Base-by-base conservation (phyloP, 1,284 basidiomycete genomes). In the Malassezia slooffiae region DNA sequence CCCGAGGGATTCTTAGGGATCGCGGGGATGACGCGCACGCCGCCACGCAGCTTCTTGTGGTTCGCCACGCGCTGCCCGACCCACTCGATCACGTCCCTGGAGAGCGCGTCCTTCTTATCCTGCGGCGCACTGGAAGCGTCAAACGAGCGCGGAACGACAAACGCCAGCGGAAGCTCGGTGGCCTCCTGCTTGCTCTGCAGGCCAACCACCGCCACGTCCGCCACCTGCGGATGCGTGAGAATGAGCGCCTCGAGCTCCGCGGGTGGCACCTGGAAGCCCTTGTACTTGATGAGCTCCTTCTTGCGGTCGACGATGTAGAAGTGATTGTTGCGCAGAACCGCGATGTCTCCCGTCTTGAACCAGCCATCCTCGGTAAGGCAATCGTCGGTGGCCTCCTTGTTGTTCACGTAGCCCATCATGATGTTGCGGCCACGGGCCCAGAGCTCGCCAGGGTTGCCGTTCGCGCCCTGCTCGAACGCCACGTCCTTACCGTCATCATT, bases 361-460 rank as follows among this genome's bases (percentile, higher is more conserved):
- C 56, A 67, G 12, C 60, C 56, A 26, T 65, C 62, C 2, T 30
- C 6, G 10, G 57, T 85, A 62, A 96, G 70, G 12, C 87, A 79
- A 10, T 88, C 88, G 33, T 67, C 72, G 4, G 74, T 70, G 5
- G 58, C 61, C 19, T 49, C 40, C 15, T 19, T 12, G 35, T 86
- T 84, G 60, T 80, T 80, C 56, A 73, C 70, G 58, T 76, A 77
- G 7, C 74, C 74, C 35, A 58, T 69, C 38, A 87, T 87, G 40
- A 88, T 74, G 3, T 73, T 78, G 0, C 82, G 81, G 0, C 85
- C 85, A 38, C 79, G 74, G 5, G 87, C 52, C 81, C 84, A 87
- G 8, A 91, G 61, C 67, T 91, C 87, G 4, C 88, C 87, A 0
- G 77, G 70, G 47, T 79, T 71, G 11, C 76, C 77, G 2, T 75